Evolutionary conservation across 352 stramenopile species (phyloP).

Genomic region (Phytophthora fragariae): DNA sequence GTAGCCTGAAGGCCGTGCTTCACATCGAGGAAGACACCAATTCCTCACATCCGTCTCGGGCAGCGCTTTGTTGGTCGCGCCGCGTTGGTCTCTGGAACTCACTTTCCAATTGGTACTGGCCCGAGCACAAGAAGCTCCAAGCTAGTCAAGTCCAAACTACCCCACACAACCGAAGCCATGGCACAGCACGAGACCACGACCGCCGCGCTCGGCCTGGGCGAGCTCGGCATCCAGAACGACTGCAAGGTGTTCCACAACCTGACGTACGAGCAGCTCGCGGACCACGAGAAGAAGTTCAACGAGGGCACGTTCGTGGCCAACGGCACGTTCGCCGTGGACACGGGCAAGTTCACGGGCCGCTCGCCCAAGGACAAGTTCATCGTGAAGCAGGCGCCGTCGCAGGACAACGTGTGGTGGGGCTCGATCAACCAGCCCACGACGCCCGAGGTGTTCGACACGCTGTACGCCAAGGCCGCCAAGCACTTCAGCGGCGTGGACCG

Average conservation of each 20-base stretch:
- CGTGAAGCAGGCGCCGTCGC: conserved; percentile 93
- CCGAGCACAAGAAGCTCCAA: conserved; percentile 13
- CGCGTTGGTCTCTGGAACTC: not conserved
- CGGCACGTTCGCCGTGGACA: conserved; percentile 97
- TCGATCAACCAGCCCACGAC: conserved; percentile 96
- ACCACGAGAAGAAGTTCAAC: conserved; percentile 95
- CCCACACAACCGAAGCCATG: conserved; percentile 23
- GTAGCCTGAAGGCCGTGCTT: not conserved
- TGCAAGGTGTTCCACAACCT: conserved; percentile 96
- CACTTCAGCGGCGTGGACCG: conserved; percentile 94
- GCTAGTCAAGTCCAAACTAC: not conserved
- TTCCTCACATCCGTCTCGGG: no score
- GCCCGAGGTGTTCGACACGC: conserved; percentile 95
- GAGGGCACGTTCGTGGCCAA: conserved; percentile 92
- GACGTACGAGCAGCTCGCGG: conserved; percentile 95
- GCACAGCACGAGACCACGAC: conserved; percentile 76
- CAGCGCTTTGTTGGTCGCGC: not conserved
- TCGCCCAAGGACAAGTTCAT: conserved; percentile 99
- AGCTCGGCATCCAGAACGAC: conserved; percentile 20
- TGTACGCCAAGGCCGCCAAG: conserved; percentile 94
- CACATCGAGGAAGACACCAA: not conserved
- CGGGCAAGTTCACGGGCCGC: conserved; percentile 98
- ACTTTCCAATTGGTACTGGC: not conserved
- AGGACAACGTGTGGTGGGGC: conserved; percentile 97
- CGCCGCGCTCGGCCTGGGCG: conserved; percentile 67